Evolutionary conservation across 768 basidiomycete species (phyloP), one percentile per base, ranked within the genome.

Genomic region (Boletus huronensis): DNA sequence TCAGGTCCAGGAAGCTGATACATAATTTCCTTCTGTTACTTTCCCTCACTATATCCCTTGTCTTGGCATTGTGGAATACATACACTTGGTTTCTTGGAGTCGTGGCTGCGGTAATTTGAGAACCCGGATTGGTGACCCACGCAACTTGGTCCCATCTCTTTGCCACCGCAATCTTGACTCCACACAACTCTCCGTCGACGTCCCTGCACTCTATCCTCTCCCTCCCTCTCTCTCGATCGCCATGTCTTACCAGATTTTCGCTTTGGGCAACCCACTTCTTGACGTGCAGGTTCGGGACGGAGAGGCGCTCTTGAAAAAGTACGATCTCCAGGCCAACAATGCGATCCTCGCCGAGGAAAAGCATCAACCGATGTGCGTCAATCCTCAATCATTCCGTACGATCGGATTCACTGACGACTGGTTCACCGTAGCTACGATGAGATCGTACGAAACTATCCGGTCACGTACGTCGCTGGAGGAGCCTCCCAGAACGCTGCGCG

Each of bases 401-500:
- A 41, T 49, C 25, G 6, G 14, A 16, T 38, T 10, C 0, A 43
- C 54, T 50, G 14, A 53, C 17, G 11, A 48, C 0, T 28, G 35
- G 14, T 46, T 40, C 41, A 0, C 16, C 5, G 31, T 59, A 98
- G 95, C 69, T 99, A 98, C 72, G 88, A 89, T 3, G 93, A 98
- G 63, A 72, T 98, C 58, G 82, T 88, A 43, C 81, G 80, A 55
- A 79, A 92, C 55, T 73, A 89, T 71, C 64, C 87, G 56, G 82
- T 93, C 48, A 87, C 85, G 48, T 99, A 94, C 66, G 95, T 98
- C 50, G 96, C 97, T 50, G 97, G 97, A 56, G 97, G 97, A 64
- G 96, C 97, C 28, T 84, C 92, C 28, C 97, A 99, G 72, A 99
- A 99, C 67, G 84, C 95, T 65, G 95, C 96, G 53, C 90, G 97